Evolutionary conservation across 2,329 filamentous ascomycete species (phyloP), one percentile per base, ranked within the genome.

Genomic region (Botryotinia calthae): DNA sequence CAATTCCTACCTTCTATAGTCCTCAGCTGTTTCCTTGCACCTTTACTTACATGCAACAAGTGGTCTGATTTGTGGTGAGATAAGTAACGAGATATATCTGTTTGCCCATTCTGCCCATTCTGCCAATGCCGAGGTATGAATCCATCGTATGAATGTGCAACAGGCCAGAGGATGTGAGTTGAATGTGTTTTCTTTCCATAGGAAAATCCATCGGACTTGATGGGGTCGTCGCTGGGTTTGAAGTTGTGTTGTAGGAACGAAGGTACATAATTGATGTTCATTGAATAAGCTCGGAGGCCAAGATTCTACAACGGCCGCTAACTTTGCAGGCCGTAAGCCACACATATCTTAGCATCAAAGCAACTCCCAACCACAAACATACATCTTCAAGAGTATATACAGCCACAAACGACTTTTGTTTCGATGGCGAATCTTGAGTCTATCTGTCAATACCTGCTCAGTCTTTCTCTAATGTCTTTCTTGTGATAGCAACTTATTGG

Each of bases 11-110:
- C 46, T 70, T 37, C 22, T 5, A 20, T 62, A n/a, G 6, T 37
- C 34, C 18, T 56, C 51, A 62, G 56, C 40, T n/a, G 56, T 63
- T 63, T 62, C 40, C 48, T 10, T 67, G 64, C 34, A 12, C 9
- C 25, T 67, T 31, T 67, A 2, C 64, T 28, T 40, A 54, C 46
- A 16, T 67, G 31, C 31, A n/a, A 31, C 22, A 70, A 34, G 28
- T 63, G 54, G 67, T 63, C 67, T 62, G 67, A 70, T 46, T 63
- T 48, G 34, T 70, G 67, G 56, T 22, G 67, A 70, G 67, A 70
- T 10, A 28, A n/a, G 22, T 51, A 62, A 62, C 25, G 8, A 42
- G 59, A n/a, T 62, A 40, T 42, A 20, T n/a, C 37, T 44, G 61
- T 37, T 34, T 37, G 20, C 28, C 63, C 31, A 37, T 65, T 48